Base-by-base conservation (phyloP, 352 stramenopile genomes). In the Globisporangium okanoganense region DNA sequence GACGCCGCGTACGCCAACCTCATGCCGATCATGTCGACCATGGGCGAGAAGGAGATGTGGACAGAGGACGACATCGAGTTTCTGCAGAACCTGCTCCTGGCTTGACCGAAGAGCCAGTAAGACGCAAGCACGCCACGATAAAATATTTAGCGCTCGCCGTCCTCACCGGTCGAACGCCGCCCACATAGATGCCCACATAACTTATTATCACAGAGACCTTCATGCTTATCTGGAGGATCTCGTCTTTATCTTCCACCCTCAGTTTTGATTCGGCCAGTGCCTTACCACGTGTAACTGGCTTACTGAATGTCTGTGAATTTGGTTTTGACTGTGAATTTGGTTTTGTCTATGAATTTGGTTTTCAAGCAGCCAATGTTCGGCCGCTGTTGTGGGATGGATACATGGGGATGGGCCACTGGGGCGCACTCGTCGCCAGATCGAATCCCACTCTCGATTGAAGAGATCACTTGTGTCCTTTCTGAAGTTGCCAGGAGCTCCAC, bases 21-120 rank as follows among this genome's bases (percentile, higher is more conserved):
- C 18, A 70, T 80, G 27, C 78, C 80, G 10, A 78, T 87, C 41
- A 52, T 82, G 18, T 74, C 76, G 20, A 75, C 61, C 55, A 68
- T 65, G 43, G 69, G 69, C 27, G 72, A 88, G 41, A 77, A 74
- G 36, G 76, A 90, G 58, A 70, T 80, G 53, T 94, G 84, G 84
- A 90, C 70, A 45, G 84, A 92, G 59, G 82, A 89, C 44, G 84
- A 94, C 60, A 90, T 94, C 57, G 71, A 89, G 49, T 88, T 94
- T 55, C 66, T 94, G 49, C 82, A 90, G 65, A 87, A 67, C 29
- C 68, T 94, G 66, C 60, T 92, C 40, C 71, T 94, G 24, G 69
- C 75, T 6, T 92, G 78, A 67, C 13, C 27, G 29, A 55, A 55
- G 49, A 55, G 49, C 25, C 49, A 55, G 49, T 18, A n/a, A 52